Percentiles rank a stretch among this genome's conserved stretches.
phyloP scores from a whole-genome alignment of 2,329 filamentous ascomycete species.

The Colletotrichum costaricense region DNA sequence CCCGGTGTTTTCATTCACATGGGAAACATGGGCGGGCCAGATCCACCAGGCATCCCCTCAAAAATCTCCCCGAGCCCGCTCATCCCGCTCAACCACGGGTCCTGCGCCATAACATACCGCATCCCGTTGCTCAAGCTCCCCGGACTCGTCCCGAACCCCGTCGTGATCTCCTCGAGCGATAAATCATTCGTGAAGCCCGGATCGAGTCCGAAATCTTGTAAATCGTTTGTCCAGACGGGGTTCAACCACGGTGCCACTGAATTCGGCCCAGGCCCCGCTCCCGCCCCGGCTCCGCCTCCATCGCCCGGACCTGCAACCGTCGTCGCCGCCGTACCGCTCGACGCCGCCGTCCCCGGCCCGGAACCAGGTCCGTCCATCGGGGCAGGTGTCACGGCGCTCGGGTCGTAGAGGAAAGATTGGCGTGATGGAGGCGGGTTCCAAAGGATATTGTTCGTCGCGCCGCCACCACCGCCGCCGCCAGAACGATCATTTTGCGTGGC shows the following conservation, averaged over 20 bases:
- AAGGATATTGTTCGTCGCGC: constrained; percentile 29
- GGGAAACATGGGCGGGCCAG: constrained; percentile 45
- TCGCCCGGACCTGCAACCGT: not conserved
- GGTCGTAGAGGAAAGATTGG: constrained; percentile 53
- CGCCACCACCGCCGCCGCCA: not conserved
- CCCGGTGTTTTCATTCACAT: constrained; percentile 39
- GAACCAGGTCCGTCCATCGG: constrained; percentile 8
- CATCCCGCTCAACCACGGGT: constrained; percentile 54
- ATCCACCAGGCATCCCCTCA: constrained; percentile 45
- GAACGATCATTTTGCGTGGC: constrained; percentile 55
- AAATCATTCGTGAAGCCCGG: constrained; percentile 30
- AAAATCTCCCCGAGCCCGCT: constrained; percentile 45
- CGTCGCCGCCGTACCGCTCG: constrained; percentile 12
- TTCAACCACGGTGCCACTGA: constrained; percentile 14
- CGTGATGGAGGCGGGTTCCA: constrained; percentile 40
- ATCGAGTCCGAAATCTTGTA: constrained; percentile 33
- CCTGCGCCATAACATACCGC: constrained; percentile 48
- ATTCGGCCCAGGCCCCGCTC: too few species aligned
- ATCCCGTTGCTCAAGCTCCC: constrained; percentile 41
- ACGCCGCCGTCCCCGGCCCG: constrained; percentile 2
- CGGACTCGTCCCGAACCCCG: constrained; percentile 33
- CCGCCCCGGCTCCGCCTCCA: not conserved
- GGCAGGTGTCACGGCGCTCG: constrained; percentile 9
- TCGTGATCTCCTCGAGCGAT: constrained; percentile 33
- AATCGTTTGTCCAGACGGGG: constrained; percentile 8